phyloP scores from a whole-genome alignment of 2,329 filamentous ascomycete species.

The Trichoderma citrinoviride region DNA sequence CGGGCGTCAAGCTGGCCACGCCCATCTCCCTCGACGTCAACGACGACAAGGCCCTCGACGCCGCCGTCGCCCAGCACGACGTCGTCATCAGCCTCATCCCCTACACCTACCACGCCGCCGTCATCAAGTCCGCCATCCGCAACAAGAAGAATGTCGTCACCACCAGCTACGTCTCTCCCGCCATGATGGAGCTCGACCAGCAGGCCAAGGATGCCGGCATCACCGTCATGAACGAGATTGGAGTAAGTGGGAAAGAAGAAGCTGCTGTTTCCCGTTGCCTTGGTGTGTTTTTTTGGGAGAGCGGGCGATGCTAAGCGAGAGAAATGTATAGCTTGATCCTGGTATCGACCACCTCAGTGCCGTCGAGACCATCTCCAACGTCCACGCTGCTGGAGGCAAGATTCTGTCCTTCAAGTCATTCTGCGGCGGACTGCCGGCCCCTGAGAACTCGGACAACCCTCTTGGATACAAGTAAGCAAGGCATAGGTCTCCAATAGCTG shows the following conservation, averaged over 20 bases:
- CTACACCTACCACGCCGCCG: constrained; percentile 82
- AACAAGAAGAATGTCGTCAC: constrained; percentile 96
- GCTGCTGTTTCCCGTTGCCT: too few relatives aligned
- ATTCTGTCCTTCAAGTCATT: constrained; percentile 78
- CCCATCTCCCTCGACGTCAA: constrained; percentile 84
- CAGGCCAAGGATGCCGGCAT: constrained; percentile 81
- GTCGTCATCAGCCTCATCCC: constrained; percentile 82
- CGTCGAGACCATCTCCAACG: constrained; percentile 81
- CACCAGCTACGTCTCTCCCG: constrained; percentile 87
- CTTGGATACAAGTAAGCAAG: constrained; percentile 70
- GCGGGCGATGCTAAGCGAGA: neutral
- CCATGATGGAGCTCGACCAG: constrained; percentile 85
- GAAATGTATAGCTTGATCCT: constrained; percentile 47
- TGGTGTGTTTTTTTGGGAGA: constrained; percentile 67
- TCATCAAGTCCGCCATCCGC: constrained; percentile 91
- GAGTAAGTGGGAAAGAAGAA: constrained; percentile 37
- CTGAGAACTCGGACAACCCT: constrained; percentile 79
- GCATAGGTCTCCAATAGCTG: too few relatives aligned
- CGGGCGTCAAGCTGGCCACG: constrained; percentile 67
- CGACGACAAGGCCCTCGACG: constrained; percentile 72
- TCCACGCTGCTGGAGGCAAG: constrained; percentile 85
- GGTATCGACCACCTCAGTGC: constrained; percentile 69
- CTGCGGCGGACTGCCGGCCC: constrained; percentile 69
- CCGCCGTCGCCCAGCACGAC: constrained; percentile 75
- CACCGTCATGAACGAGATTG: constrained; percentile 97